Evolutionary conservation across 805 yeast genomes (phyloP).

Genomic region (Pichia deserticola): DNA sequence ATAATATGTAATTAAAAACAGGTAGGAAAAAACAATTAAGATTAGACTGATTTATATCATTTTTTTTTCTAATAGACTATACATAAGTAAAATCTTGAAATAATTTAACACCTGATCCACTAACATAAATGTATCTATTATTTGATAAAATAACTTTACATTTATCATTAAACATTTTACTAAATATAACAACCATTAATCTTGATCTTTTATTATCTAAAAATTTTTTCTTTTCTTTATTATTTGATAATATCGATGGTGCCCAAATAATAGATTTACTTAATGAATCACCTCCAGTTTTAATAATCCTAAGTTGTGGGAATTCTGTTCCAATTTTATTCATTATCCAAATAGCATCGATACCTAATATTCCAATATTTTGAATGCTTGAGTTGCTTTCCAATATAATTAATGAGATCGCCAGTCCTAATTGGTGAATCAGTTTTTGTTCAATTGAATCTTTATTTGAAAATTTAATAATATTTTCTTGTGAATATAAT

Average conservation of each 20-base stretch:
- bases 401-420: background rate
- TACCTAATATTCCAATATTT: conserved; percentile 6
- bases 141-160: background rate
- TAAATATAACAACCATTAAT: conserved; percentile 4
- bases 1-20: background rate
- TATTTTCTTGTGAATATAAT: too few relatives aligned
- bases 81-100: conserved; percentile 1
- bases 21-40: too few relatives aligned
- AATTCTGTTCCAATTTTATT: background rate
- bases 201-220: background rate
- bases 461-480: background rate
- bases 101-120: conserved; percentile 1
- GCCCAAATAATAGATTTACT: background rate
- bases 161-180: conserved; percentile 1
- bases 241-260: background rate
- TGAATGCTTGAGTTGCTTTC: background rate
- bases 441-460: background rate
- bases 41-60: background rate
- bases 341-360: conserved; percentile 5
- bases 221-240: background rate
- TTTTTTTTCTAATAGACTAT: background rate
- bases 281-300: conserved; percentile 5
- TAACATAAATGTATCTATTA: background rate
- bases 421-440: background rate
- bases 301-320: background rate